Percentiles rank a stretch among this genome's conserved stretches.
Conservation (phyloP, 2,329 filamentous ascomycete genomes). For the Conoideocrella luteorostrata region DNA sequence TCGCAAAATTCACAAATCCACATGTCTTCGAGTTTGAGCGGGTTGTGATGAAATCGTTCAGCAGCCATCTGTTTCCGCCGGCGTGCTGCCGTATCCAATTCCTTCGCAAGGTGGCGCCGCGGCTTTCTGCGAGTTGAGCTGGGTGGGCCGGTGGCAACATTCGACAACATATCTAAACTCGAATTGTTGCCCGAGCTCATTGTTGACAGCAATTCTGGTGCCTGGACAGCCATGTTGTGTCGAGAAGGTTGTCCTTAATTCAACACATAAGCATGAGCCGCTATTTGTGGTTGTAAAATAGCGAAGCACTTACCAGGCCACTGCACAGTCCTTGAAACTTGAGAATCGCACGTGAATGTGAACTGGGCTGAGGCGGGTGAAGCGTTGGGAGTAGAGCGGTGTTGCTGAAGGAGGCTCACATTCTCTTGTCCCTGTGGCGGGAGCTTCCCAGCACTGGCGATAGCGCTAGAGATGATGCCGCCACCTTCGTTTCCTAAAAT, state of each 20-base stretch:
- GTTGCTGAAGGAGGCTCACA: constrained; percentile 69
- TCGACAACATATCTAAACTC: constrained; percentile 1
- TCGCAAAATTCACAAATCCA: constrained; percentile 99
- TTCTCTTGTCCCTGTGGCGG: constrained; percentile 68
- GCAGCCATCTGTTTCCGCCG: constrained; percentile 72
- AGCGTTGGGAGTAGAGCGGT: constrained; percentile 48
- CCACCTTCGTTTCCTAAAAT: constrained; percentile 35
- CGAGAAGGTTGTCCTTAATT: constrained; percentile 20
- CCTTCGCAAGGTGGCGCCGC: constrained; percentile 59
- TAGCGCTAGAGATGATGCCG: constrained; percentile 87
- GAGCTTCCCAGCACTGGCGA: constrained; percentile 76
- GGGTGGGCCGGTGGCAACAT: constrained; percentile 21
- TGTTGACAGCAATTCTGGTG: constrained; percentile 9
- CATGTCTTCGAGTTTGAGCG: constrained; percentile 63
- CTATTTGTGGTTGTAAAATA: background rate
- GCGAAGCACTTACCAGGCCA: constrained; percentile 53
- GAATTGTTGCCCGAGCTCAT: constrained; percentile 11
- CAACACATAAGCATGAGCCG: constrained; percentile 2
- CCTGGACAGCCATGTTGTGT: constrained; percentile 15
- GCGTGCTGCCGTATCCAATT: constrained; percentile 68
- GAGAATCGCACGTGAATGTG: constrained; percentile 92
- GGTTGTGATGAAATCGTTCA: constrained; percentile 68
- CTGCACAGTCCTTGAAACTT: constrained; percentile 71
- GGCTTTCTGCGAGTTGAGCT: constrained; percentile 45
- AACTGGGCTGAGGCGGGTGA: constrained; percentile 79